Base-by-base conservation (phyloP, 768 basidiomycete genomes). In the Hirschioporus abietinus region DNA sequence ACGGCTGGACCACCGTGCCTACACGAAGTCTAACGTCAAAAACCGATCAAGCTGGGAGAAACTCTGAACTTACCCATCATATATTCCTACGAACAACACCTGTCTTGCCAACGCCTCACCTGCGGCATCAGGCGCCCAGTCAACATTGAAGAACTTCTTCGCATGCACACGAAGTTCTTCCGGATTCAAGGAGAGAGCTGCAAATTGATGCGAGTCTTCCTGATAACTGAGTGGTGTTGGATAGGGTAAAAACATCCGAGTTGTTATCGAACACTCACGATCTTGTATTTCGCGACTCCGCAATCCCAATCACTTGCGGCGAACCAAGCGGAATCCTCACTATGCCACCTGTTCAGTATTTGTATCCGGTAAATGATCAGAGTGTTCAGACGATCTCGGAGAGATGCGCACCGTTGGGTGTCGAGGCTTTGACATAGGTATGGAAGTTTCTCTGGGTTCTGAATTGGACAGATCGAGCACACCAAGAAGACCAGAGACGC, bases 1-100 rank as follows among this genome's bases (percentile, higher is more conserved):
- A 96, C 94, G 10, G 89, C 89, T n/a, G 89, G 89, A 9, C 95
- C 95, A 7, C 95, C 95, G 72, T 97, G 95, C 8, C 93, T 95
- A 67, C n/a, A 30, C n/a, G n/a, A 26, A 65, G n/a, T 35, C 66
- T 67, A 72, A 61, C 67, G 25, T 9, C 30, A 42, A 24, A 57
- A 26, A 64, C 15, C 30, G 66, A n/a, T 24, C 25, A 52, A 58
- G 63, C 8, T 24, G 24, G 23, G 6, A 58, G 20, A 61, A 8
- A 63, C 34, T 59, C n/a, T 35, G 34, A 64, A 75, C 83, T 66
- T 71, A 92, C 92, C 95, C 95, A 67, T 97, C 95, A 74, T 95
- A 97, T 66, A 97, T 89, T 34, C 95, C 95, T 42, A 94, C 86
- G 71, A 92, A 95, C 6, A 93, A 83, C 7, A 88, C 91, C 75